Evolutionary conservation across 306 rosid species (phyloP).

Genomic region (Alnus glutinosa): DNA sequence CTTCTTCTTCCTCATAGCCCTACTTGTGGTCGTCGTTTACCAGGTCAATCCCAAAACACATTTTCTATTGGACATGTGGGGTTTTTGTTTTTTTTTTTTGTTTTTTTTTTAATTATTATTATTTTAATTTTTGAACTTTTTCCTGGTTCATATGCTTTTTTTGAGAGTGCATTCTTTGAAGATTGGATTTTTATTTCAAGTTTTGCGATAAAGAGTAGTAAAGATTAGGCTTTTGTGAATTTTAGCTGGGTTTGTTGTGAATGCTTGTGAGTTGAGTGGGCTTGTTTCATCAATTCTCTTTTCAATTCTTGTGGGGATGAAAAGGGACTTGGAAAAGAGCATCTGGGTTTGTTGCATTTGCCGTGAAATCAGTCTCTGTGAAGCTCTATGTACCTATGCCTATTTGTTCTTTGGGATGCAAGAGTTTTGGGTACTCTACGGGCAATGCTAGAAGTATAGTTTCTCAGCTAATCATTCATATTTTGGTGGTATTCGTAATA

Average conservation of each 20-base stretch:
- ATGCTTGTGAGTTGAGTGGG: neutral
- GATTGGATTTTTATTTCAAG: neutral
- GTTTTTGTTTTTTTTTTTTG: neutral
- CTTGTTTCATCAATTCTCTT: neutral
- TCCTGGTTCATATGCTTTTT: neutral
- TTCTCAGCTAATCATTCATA: neutral
- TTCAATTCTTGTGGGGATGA: neutral
- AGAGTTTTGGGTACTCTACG: neutral
- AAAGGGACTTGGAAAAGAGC: neutral
- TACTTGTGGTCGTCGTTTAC: slow-evolving; percentile 71
- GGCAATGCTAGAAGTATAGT: neutral
- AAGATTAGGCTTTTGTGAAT: neutral
- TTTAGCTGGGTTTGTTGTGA: neutral
- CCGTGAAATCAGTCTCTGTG: neutral
- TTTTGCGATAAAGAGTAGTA: neutral
- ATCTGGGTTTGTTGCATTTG: neutral
- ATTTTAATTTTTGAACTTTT: too few species aligned
- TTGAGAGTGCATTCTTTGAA: neutral
- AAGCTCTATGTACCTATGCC: neutral
- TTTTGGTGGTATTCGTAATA: neutral
- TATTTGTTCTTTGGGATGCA: neutral
- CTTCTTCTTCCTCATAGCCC: slow-evolving; percentile 76
- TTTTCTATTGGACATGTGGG: neutral
- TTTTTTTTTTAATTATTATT: too few species aligned
- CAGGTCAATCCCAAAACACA: slow-evolving; percentile 59